Evolutionary conservation across 352 stramenopile genomes (phyloP).

Genomic region (Pythium rhizo-oryzae): DNA sequence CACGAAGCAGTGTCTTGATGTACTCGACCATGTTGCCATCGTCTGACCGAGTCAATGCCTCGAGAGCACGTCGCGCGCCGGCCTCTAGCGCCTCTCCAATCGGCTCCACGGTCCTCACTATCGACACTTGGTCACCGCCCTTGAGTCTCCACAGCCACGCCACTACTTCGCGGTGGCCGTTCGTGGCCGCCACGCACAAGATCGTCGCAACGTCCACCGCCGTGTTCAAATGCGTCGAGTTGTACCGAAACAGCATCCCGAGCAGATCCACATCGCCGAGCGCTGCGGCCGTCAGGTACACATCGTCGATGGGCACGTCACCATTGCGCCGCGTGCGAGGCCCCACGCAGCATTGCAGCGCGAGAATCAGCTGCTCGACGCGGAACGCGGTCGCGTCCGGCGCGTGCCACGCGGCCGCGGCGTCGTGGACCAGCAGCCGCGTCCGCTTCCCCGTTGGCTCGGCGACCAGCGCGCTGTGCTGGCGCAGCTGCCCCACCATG

Average conservation of each 20-base stretch:
- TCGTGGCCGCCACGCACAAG: background rate
- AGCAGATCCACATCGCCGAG: background rate
- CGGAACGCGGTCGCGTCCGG: too few relatives aligned
- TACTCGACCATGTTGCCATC: too few relatives aligned
- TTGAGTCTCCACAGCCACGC: background rate
- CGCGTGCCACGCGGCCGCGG: too few relatives aligned
- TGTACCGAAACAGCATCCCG: background rate
- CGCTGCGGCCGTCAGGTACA: constrained; percentile 2
- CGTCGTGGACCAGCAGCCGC: too few relatives aligned
- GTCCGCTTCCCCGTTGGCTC: too few relatives aligned
- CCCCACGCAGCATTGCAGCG: too few relatives aligned
- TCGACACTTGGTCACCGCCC: background rate
- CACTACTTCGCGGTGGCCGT: background rate
- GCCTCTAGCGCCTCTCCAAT: background rate
- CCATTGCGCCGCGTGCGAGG: too few relatives aligned
- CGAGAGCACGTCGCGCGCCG: background rate
- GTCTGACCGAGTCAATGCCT: background rate
- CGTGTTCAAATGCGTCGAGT: too few relatives aligned
- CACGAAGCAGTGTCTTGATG: too few relatives aligned
- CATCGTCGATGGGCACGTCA: background rate
- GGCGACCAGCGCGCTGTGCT: too few relatives aligned
- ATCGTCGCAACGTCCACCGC: background rate
- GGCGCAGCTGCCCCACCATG: too few relatives aligned
- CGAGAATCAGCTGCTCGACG: too few relatives aligned
- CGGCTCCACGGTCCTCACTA: background rate